Evolutionary conservation across 345 rosid species (phyloP).

Genomic region (Carallia brachiata): DNA sequence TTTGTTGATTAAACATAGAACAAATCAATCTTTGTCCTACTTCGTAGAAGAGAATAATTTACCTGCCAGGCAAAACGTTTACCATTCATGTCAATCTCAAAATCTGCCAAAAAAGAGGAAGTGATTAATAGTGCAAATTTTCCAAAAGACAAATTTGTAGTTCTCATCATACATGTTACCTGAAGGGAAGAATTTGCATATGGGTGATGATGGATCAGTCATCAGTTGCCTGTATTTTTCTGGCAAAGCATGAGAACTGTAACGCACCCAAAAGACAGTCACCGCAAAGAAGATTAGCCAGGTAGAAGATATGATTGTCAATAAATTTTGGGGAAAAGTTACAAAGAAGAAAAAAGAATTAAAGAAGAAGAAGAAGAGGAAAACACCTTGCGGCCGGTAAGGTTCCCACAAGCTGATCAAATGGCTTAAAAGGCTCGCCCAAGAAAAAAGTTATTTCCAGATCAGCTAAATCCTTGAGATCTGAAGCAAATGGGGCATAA

Average conservation of each 20-base stretch:
- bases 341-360: not conserved
- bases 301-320: not conserved
- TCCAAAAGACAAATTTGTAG: constrained; percentile 9
- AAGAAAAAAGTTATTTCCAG: constrained; percentile 82
- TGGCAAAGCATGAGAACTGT: constrained; percentile 89
- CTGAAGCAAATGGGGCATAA: constrained; percentile 99
- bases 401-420: constrained; percentile 99
- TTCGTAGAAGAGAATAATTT: constrained; percentile 3
- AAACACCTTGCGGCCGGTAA: constrained; percentile 90
- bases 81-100: constrained; percentile 97
- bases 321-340: not conserved
- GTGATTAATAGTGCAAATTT: not conserved
- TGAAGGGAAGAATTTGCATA: constrained; percentile 68
- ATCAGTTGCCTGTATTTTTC: constrained; percentile 70
- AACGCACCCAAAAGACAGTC: constrained; percentile 24
- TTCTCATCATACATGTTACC: constrained; percentile 39
- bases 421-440: constrained; percentile 95
- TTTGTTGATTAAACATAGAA: constrained; percentile 1
- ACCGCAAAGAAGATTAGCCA: constrained; percentile 14
- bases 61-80: constrained; percentile 99
- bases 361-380: not conserved
- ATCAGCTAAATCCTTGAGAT: constrained; percentile 70
- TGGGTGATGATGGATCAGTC: constrained; percentile 81
- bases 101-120: constrained; percentile 53
- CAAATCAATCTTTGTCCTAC: not conserved